phyloP scores from a whole-genome alignment of 768 basidiomycete genomes.

The Lanmaoa rubissima region DNA sequence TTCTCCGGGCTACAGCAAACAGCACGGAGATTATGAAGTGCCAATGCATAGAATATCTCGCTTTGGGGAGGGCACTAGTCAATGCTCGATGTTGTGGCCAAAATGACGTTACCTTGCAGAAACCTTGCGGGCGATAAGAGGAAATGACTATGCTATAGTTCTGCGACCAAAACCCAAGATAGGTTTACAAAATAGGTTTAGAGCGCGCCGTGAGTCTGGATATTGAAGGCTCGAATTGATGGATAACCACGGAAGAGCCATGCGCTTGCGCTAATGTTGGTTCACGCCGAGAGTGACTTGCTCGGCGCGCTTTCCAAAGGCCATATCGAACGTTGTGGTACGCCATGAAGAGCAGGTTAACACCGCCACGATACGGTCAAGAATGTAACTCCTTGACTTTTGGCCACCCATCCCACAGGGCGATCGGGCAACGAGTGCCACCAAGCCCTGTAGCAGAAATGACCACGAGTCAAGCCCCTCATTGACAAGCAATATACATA shows the following conservation, averaged over 20 bases:
- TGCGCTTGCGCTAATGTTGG: not conserved
- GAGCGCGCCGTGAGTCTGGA: not conserved
- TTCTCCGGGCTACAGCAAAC: slow-evolving; percentile 6
- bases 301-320: not conserved
- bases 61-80: not conserved
- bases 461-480: slow-evolving; percentile 11
- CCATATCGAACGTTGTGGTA: not conserved
- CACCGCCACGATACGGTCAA: not conserved
- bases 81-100: not conserved
- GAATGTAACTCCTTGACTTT: not conserved
- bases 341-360: not conserved
- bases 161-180: not conserved
- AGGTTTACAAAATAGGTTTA: not conserved
- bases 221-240: not conserved
- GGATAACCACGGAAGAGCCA: not conserved
- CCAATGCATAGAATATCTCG: too few relatives aligned
- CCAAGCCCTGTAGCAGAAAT: slow-evolving; percentile 9
- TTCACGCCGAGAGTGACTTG: not conserved
- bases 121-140: not conserved
- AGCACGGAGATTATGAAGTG: not conserved
- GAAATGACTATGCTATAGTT: too few relatives aligned
- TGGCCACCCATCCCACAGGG: slow-evolving; percentile 12
- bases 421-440: not conserved
- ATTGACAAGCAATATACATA: slow-evolving; percentile 6
- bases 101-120: not conserved